Conservation (phyloP, 2,329 filamentous ascomycete species). For the Penicillium sp. region DNA sequence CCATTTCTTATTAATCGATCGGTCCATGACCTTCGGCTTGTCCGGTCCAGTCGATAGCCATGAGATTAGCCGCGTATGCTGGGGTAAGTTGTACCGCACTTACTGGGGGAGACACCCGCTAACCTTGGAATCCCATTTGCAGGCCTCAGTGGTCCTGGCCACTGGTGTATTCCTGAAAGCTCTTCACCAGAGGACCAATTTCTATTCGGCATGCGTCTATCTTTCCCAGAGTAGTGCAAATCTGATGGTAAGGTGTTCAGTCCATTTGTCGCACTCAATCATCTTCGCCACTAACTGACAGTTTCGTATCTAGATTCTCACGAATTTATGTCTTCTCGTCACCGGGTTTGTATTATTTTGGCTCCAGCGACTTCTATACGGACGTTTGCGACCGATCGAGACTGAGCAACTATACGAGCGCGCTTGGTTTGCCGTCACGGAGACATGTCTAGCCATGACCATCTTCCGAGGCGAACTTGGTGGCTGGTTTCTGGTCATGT, state of each 20-base stretch:
- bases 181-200: conserved; percentile 93
- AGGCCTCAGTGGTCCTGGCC: conserved; percentile 82
- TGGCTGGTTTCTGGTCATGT: conserved; percentile 94
- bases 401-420: conserved; percentile 96
- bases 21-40: conserved; percentile 32
- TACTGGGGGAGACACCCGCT: conserved; percentile 9
- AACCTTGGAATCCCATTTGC: conserved; percentile 6
- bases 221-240: conserved; percentile 95
- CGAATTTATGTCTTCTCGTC: conserved; percentile 82
- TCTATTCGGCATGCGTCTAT: conserved; percentile 97
- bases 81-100: conserved; percentile 44
- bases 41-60: conserved; percentile 32
- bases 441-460: conserved; percentile 96
- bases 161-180: conserved; percentile 82
- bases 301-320: conserved; percentile 66
- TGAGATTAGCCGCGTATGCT: conserved; percentile 53
- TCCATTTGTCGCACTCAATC: background rate
- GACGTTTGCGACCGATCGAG: conserved; percentile 85
- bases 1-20: conserved; percentile 9
- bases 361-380: conserved; percentile 86
- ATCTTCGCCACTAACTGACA: background rate
- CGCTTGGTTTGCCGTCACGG: conserved; percentile 96
- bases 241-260: conserved; percentile 65
- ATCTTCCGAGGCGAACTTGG: conserved; percentile 95
- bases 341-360: conserved; percentile 80